A percentile compares a stretch with the other conserved stretches of the same genome.
These are phyloP conservation scores for Avicennia marina DNA, from an alignment of 257 asterid genomes.

Conservation along the genomic window DNA sequence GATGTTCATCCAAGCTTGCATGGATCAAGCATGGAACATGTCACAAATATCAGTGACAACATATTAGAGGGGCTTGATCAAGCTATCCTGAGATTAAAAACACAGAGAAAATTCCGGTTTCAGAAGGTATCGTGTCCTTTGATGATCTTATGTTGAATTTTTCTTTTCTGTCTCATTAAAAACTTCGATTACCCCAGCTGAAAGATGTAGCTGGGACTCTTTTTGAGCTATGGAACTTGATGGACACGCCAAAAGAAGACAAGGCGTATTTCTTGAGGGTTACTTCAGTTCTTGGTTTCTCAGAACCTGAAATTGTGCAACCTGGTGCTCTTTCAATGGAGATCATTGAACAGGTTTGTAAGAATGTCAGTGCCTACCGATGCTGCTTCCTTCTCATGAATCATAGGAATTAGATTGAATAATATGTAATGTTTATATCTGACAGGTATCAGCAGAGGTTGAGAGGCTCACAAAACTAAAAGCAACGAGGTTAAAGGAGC, in stretches of 20 bases:
- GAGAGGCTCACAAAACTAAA: constrained; percentile 80
- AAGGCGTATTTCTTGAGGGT: constrained; percentile 45
- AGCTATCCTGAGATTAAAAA: constrained; percentile 58
- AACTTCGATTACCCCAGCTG: constrained; percentile 47
- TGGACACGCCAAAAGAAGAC: constrained; percentile 72
- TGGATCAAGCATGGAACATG: constrained; percentile 52
- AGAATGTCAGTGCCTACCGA: not conserved
- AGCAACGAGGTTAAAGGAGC: constrained; percentile 92
- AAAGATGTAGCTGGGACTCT: constrained; percentile 70
- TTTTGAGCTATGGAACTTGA: constrained; percentile 81
- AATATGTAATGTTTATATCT: constrained; percentile 10
- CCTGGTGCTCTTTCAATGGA: constrained; percentile 71
- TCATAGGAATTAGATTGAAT: not conserved
- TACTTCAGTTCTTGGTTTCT: constrained; percentile 46
- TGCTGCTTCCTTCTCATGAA: not conserved
- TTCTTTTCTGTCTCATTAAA: constrained; percentile 20
- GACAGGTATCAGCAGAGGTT: constrained; percentile 70
- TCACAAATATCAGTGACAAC: constrained; percentile 72
- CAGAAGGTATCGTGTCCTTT: constrained; percentile 58
- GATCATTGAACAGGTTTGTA: constrained; percentile 62
- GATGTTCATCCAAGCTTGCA: constrained; percentile 87
- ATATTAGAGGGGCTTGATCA: constrained; percentile 76
- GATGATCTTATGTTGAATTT: constrained; percentile 7
- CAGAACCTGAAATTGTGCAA: constrained; percentile 63
- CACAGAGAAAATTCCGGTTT: constrained; percentile 67